Evolutionary conservation across 345 rosid species (phyloP).

Genomic region (Trapa bicornis): DNA sequence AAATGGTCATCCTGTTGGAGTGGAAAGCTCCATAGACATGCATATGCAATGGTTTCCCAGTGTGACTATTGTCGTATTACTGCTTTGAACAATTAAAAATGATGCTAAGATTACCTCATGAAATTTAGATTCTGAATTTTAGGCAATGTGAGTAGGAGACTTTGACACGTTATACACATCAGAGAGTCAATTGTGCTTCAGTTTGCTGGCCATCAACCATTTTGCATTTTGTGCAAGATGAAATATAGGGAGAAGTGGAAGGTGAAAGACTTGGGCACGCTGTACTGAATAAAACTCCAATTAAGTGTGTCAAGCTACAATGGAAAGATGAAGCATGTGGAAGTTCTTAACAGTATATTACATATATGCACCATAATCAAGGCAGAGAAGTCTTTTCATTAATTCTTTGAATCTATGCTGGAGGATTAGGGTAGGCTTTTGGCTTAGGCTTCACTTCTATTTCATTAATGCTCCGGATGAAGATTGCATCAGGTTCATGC

Average conservation of each 20-base stretch:
- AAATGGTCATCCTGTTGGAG: too few relatives aligned
- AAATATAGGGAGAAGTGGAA: not conserved
- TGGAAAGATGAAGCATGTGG: not conserved
- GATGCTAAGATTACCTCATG: too few relatives aligned
- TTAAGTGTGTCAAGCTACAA: not conserved
- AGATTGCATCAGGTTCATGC: slow-evolving; percentile 86
- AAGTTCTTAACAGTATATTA: not conserved
- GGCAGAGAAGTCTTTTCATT: not conserved
- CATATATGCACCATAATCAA: not conserved
- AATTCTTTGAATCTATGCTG: slow-evolving; percentile 21
- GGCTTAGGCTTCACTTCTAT: slow-evolving; percentile 97
- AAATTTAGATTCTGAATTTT: too few relatives aligned
- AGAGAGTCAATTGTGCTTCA: too few relatives aligned
- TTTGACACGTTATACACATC: too few relatives aligned
- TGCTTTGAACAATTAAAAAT: too few relatives aligned
- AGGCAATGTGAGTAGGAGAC: too few relatives aligned
- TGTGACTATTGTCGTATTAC: too few relatives aligned
- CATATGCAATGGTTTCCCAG: too few relatives aligned
- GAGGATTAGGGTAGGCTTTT: slow-evolving; percentile 66
- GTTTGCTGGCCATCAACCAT: too few relatives aligned
- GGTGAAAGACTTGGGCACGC: not conserved
- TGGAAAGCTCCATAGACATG: too few relatives aligned
- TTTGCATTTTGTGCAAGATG: not conserved
- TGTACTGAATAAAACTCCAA: not conserved
- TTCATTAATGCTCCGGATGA: slow-evolving; percentile 73